Evolutionary conservation across 2,329 filamentous ascomycete genomes (phyloP), one percentile per base, ranked within the genome.

Genomic region (Microsporum ferrugineum): DNA sequence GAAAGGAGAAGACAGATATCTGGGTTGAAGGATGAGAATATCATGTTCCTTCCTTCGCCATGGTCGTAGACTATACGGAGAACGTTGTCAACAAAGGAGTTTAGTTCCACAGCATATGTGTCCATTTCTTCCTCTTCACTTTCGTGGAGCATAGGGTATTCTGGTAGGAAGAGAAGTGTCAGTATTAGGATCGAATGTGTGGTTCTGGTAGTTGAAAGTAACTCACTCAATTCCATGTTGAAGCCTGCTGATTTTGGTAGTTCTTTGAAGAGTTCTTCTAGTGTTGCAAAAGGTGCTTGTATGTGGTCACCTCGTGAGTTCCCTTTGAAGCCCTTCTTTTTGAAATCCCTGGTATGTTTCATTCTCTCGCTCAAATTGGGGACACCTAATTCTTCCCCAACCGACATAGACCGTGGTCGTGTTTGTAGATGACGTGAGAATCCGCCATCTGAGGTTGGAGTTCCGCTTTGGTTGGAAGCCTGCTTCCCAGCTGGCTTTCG

Each of bases 91-190:
- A 95, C 92, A 73, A 97, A 99, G 0, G 88, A 90, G 75, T 95
- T 66, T 34, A 66, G 62, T 76, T 96, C 91, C 57, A 96, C 88
- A 1, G 89, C 90, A 70, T 95, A 95, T 2, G 88, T 87, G 71
- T 96, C 91, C 91, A 96, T 96, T 67, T 92, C 89, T 66, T 95
- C 87, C 71, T 92, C 88, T 72, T 96, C 90, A 62, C 85, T 89
- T 78, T 99, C 95, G 72, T 92, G 88, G 47, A 99, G 83, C 91
- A 97, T 97, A 3, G 94, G 94, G 71, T 99, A 99, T 76, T 99
- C 78, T 80, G 59, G 71, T 69, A 69, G 69, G 55, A 34, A 31
- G 14, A 10, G 27, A 17, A 53, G 14, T 41, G 8, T 49, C 61
- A 61, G 60, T 29, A 36, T 29, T 29, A 39, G 10, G 34, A 23